Percentiles rank a stretch among this genome's conserved stretches.
These are phyloP conservation scores for Colletotrichum musae DNA, from an alignment of 2,329 filamentous ascomycete genomes.

Conservation along the genomic window DNA sequence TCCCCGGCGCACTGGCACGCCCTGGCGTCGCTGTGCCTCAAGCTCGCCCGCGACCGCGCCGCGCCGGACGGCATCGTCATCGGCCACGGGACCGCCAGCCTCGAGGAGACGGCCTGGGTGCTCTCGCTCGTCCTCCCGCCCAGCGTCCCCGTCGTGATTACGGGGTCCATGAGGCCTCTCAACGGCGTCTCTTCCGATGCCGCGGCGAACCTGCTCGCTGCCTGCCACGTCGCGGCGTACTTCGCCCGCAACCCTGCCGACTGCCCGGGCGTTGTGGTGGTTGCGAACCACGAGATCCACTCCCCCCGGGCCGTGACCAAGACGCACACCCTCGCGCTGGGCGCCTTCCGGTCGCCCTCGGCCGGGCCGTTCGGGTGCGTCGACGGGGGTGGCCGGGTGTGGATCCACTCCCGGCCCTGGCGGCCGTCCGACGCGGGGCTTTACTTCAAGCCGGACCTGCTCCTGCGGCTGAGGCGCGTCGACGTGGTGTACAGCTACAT, in stretches of 20 bases:
- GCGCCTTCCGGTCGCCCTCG: conserved; percentile 22
- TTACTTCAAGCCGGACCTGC: not conserved
- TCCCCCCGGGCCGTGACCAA: conserved; percentile 21
- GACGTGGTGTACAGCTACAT: conserved; percentile 29
- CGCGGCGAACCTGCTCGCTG: conserved; percentile 19
- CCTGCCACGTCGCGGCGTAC: conserved; percentile 23
- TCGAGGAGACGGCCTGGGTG: conserved; percentile 29
- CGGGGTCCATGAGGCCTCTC: conserved; percentile 21
- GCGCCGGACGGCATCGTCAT: conserved; percentile 13
- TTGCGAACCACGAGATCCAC: conserved; percentile 29
- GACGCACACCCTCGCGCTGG: conserved; percentile 27
- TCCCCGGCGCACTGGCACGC: not conserved
- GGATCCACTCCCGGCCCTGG: not conserved
- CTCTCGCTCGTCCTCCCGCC: conserved; percentile 13
- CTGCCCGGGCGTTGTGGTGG: conserved; percentile 10
- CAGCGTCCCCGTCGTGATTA: conserved; percentile 9
- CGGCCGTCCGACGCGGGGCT: not conserved
- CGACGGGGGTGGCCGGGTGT: not conserved
- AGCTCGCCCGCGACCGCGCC: not conserved
- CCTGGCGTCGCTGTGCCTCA: not conserved
- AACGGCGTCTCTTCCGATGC: conserved; percentile 28
- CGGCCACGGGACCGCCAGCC: conserved; percentile 30
- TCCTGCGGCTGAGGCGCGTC: conserved; percentile 4
- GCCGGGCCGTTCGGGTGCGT: not conserved
- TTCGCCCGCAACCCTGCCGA: not conserved